Evolutionary conservation across 2,329 filamentous ascomycete genomes (phyloP).

Genomic region (Gaeumannomyces sp.): DNA sequence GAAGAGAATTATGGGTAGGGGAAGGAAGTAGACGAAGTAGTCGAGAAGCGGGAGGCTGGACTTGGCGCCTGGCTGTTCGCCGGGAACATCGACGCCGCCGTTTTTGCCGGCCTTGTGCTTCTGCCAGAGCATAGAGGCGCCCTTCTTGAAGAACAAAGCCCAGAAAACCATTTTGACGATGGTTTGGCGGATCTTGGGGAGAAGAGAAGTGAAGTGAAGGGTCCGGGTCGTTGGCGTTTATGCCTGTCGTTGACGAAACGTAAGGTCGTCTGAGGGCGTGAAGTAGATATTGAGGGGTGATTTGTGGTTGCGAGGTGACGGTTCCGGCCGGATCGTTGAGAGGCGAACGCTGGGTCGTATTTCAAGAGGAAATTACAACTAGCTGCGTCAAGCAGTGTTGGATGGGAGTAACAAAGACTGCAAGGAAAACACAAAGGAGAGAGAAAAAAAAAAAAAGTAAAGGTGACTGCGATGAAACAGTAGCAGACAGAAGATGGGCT

Average conservation of each 20-base stretch:
- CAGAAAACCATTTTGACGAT: not conserved
- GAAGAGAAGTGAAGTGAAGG: not conserved
- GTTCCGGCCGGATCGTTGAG: no score
- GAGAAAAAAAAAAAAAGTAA: not conserved
- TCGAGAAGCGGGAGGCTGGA: not conserved
- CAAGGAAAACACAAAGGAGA: not conserved
- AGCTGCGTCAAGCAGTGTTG: constrained; percentile 1
- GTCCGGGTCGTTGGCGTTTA: not conserved
- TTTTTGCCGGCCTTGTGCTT: not conserved
- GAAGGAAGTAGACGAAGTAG: constrained; percentile 4
- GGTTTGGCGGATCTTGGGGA: not conserved
- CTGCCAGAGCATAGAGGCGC: not conserved
- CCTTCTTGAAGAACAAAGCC: not conserved
- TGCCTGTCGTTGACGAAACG: not conserved
- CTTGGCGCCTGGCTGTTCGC: not conserved
- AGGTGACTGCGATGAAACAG: not conserved
- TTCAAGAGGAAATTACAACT: not conserved
- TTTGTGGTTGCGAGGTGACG: not conserved
- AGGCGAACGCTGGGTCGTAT: not conserved
- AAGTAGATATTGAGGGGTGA: not conserved
- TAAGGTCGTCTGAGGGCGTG: not conserved
- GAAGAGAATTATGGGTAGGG: constrained; percentile 5
- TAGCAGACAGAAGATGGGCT: not conserved
- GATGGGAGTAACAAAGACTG: not conserved
- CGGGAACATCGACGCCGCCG: not conserved